Conservation (phyloP, 2,329 filamentous ascomycete genomes). For the Teratosphaeria zuluensis region DNA sequence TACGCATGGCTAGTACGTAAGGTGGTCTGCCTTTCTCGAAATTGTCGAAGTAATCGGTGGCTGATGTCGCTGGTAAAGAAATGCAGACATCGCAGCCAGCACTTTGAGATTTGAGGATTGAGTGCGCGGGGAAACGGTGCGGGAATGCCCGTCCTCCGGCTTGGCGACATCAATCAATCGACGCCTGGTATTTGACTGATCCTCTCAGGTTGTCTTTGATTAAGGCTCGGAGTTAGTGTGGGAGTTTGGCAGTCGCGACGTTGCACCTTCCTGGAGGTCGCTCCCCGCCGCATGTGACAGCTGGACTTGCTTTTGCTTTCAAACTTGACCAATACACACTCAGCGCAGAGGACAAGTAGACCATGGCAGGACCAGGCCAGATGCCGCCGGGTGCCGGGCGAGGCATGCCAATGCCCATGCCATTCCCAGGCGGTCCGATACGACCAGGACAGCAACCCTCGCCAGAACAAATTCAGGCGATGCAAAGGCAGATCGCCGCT, state of each 20-base stretch:
- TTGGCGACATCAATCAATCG: not conserved
- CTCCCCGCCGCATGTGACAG: not conserved
- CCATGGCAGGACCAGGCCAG: constrained; percentile 10
- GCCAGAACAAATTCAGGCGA: constrained; percentile 74
- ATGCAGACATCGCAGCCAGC: not conserved
- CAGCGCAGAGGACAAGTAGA: not conserved
- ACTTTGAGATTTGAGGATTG: not conserved
- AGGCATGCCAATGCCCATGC: not conserved
- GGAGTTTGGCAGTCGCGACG: not conserved
- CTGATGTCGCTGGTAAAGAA: not conserved
- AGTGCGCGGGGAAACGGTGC: not conserved
- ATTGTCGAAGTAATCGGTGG: constrained; percentile 2
- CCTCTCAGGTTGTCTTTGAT: too few species aligned
- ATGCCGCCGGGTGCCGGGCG: not conserved
- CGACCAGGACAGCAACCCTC: constrained; percentile 48
- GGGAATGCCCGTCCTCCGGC: not conserved
- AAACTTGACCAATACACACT: not conserved
- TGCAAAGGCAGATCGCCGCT: constrained; percentile 71
- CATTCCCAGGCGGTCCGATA: constrained; percentile 5
- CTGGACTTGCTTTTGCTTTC: not conserved
- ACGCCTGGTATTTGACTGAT: too few species aligned
- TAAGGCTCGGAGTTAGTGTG: not conserved
- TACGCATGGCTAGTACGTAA: constrained; percentile 63
- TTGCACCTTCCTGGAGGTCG: not conserved
- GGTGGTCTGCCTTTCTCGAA: constrained; percentile 54